A percentile compares a stretch with the other conserved stretches of the same genome.
phyloP scores from a whole-genome alignment of 352 stramenopile genomes.

The Elongisporangium undulatum region DNA sequence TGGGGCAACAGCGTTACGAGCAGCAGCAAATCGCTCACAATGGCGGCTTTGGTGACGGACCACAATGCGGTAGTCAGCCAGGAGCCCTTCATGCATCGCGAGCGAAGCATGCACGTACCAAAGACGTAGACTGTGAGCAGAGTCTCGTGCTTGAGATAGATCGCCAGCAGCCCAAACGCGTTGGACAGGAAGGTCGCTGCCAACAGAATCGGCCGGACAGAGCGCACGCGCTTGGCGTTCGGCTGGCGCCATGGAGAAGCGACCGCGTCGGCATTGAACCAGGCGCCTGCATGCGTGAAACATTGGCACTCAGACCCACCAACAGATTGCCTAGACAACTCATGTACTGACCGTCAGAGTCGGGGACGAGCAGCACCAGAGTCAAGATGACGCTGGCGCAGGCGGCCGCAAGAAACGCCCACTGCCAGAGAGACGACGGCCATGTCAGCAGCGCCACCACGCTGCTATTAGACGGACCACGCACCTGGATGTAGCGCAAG shows the following conservation, averaged over 20 bases:
- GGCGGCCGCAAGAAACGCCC: constrained; percentile 12
- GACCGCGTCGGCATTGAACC: constrained; percentile 43
- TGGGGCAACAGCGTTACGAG: constrained; percentile 47
- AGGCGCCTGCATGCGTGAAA: constrained; percentile 24
- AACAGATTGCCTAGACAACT: neutral
- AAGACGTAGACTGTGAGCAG: constrained; percentile 44
- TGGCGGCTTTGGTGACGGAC: constrained; percentile 14
- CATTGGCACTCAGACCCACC: neutral
- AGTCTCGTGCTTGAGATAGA: constrained; percentile 15
- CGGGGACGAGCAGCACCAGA: constrained; percentile 20
- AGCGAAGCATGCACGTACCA: constrained; percentile 15
- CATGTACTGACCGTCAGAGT: constrained; percentile 14
- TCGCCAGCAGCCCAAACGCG: constrained; percentile 17
- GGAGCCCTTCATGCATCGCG: neutral
- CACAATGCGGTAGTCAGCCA: neutral
- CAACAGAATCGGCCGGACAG: constrained; percentile 25
- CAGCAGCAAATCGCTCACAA: constrained; percentile 29
- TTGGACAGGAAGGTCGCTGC: constrained; percentile 25
- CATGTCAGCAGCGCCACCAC: neutral
- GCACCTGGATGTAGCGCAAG: constrained; percentile 34
- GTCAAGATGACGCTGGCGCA: constrained; percentile 20
- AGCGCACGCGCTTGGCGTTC: constrained; percentile 23
- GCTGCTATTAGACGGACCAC: neutral
- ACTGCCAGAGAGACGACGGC: too few species aligned
- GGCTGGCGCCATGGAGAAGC: constrained; percentile 14